Percentiles rank a stretch among this genome's conserved stretches.
phyloP scores from a whole-genome alignment of 2,329 filamentous ascomycete genomes.

The Aspergillus viridinutans region DNA sequence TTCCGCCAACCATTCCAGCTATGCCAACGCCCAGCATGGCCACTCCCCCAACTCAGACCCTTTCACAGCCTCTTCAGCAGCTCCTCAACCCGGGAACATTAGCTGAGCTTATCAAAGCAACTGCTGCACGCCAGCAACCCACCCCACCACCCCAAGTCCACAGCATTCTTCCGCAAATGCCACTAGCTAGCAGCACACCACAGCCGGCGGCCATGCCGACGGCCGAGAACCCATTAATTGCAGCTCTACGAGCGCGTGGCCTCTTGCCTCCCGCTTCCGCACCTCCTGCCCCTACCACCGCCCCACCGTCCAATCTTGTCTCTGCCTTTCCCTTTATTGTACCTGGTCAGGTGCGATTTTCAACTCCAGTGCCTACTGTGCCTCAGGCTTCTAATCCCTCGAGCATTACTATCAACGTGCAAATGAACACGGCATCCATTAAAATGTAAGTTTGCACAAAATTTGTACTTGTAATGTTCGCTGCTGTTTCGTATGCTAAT shows the following conservation, averaged over 20 bases:
- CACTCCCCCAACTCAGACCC: constrained; percentile 38
- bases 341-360: constrained; percentile 33
- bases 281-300: constrained; percentile 37
- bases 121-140: constrained; percentile 36
- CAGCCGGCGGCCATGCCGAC: constrained; percentile 41
- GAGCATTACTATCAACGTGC: constrained; percentile 33
- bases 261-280: constrained; percentile 53
- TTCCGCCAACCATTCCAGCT: constrained; percentile 16
- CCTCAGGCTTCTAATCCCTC: constrained; percentile 29
- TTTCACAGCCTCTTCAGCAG: constrained; percentile 33
- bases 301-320: constrained; percentile 34
- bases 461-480: neutral
- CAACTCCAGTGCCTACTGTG: constrained; percentile 30
- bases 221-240: constrained; percentile 59
- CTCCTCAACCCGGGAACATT: constrained; percentile 42
- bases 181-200: constrained; percentile 55
- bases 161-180: constrained; percentile 47
- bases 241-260: constrained; percentile 64
- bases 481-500: constrained; percentile 11
- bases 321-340: constrained; percentile 39
- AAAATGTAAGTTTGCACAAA: constrained; percentile 59
- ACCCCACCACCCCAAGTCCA: constrained; percentile 47
- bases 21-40: constrained; percentile 38
- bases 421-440: constrained; percentile 63
- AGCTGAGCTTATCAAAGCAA: constrained; percentile 43